Evolutionary conservation across 495 filamentous ascomycete species (phyloP), one percentile per base, ranked within the genome.

Genomic region (Poronia punctata): DNA sequence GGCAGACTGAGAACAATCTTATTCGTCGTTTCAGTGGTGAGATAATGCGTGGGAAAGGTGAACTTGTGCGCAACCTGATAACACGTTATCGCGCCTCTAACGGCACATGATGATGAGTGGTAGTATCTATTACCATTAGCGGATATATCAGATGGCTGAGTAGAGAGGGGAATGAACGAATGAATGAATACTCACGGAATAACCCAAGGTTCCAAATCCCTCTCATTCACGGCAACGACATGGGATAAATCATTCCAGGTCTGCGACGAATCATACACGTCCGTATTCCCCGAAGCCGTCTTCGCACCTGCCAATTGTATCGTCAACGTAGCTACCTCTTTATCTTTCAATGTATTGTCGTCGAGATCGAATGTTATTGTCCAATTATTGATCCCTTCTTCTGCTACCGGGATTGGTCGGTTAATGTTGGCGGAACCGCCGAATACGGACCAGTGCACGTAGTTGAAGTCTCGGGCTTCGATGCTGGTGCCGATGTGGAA

Each of bases 261-360:
- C 44, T 74, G 57, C 0, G 35, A 40, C 10, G 54, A 38, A 39
- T 66, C 70, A 37, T 49, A 68, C 2, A 65, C 60, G 49, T 74
- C 73, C 1, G 71, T 55, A 45, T 76, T 78, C 0, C 72, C 70
- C 0, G 62, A 57, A 1, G 70, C 74, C 0, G 69, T 72, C 50
- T 78, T 76, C 5, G 64, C 71, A 4, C 67, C 74, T 0, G 71
- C 74, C 1, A 76, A 55, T 39, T 78, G 70, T n/a, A 76, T 59
- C 3, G 70, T 75, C 18, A 77, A 52, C 0, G 74, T 75, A 3
- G 72, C 68, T n/a, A 54, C 40, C 21, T 44, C 46, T 15, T 48
- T 46, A 3, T 42, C 49, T 9, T 24, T 18, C 6, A 66, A 38
- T 11, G 50, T 33, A 0, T 28, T 23, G 12, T 45, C 34, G n/a